Evolutionary conservation across 345 rosid species (phyloP).

Genomic region (Hirschfeldia incana): DNA sequence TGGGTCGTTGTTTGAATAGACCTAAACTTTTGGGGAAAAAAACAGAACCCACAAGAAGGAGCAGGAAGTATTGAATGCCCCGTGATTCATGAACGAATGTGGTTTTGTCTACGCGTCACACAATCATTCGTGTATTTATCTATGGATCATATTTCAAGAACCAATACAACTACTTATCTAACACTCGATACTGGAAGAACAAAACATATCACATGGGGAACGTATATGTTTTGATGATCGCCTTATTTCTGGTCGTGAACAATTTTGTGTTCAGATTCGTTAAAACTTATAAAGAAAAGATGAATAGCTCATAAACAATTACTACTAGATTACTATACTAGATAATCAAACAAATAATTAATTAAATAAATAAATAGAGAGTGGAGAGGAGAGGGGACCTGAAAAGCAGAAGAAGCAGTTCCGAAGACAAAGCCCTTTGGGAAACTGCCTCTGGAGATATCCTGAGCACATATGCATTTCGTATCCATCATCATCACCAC

Average conservation of each 20-base stretch:
- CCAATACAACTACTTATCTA: background rate
- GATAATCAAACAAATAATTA: no score
- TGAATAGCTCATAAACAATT: no score
- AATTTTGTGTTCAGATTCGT: background rate
- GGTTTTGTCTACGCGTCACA: constrained; percentile 22
- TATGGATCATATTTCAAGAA: background rate
- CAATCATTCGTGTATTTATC: background rate
- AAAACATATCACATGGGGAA: constrained; percentile 21
- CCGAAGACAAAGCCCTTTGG: constrained; percentile 58
- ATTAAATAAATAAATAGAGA: background rate
- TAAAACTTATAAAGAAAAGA: background rate
- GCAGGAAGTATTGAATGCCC: constrained; percentile 9
- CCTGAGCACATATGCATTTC: constrained; percentile 33
- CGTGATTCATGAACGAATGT: constrained; percentile 13
- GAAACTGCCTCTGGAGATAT: constrained; percentile 48
- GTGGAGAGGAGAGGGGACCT: constrained; percentile 41
- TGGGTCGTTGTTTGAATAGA: constrained; percentile 19
- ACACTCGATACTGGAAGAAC: background rate
- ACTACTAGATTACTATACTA: no score
- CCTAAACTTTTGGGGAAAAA: background rate
- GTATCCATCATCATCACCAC: constrained; percentile 27
- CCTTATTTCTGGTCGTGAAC: constrained; percentile 15
- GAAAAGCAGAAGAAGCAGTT: constrained; percentile 63
- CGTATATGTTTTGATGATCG: constrained; percentile 2
- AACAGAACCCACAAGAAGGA: constrained; percentile 16